Evolutionary conservation across 345 rosid species (phyloP).

Genomic region (Ceriops tagal): DNA sequence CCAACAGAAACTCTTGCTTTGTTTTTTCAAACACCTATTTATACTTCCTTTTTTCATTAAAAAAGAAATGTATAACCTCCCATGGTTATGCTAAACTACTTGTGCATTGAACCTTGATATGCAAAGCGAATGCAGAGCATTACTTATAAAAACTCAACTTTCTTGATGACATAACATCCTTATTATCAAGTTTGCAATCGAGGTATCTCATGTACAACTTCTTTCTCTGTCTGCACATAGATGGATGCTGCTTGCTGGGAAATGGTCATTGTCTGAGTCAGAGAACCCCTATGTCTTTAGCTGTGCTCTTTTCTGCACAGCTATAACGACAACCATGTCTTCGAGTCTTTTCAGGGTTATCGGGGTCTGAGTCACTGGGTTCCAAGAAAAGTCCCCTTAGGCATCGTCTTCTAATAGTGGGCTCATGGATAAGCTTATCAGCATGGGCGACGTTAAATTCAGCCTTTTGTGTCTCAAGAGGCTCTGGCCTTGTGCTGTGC

Average conservation of each 20-base stretch:
- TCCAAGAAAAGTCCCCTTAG: conserved; percentile 75
- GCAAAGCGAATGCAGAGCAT: conserved; percentile 9
- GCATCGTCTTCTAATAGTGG: conserved; percentile 62
- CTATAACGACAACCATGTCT: conserved; percentile 65
- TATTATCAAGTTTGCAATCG: conserved; percentile 13
- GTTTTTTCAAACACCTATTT: not conserved
- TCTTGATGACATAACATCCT: conserved; percentile 29
- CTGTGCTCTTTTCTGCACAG: conserved; percentile 44
- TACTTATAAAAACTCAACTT: not conserved
- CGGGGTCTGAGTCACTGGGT: conserved; percentile 64
- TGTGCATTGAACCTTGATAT: not conserved
- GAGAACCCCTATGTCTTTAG: conserved; percentile 32
- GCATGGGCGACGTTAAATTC: conserved; percentile 37
- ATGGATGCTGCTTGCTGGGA: conserved; percentile 5
- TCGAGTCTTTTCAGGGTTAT: conserved; percentile 62
- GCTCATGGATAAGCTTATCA: conserved; percentile 51
- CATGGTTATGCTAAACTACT: not conserved
- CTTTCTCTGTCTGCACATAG: not conserved
- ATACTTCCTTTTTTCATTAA: not conserved
- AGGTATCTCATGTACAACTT: conserved; percentile 1
- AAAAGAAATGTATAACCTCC: too few species aligned
- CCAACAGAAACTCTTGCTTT: not conserved
- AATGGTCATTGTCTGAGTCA: conserved; percentile 13
- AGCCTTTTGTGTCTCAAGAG: conserved; percentile 31
- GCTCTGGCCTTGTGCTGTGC: conserved; percentile 20